A percentile compares a stretch with the other conserved stretches of the same genome.
These are phyloP conservation scores for Podosphaera xanthii DNA, from an alignment of 2,329 filamentous ascomycete species.

Conservation along the genomic window DNA sequence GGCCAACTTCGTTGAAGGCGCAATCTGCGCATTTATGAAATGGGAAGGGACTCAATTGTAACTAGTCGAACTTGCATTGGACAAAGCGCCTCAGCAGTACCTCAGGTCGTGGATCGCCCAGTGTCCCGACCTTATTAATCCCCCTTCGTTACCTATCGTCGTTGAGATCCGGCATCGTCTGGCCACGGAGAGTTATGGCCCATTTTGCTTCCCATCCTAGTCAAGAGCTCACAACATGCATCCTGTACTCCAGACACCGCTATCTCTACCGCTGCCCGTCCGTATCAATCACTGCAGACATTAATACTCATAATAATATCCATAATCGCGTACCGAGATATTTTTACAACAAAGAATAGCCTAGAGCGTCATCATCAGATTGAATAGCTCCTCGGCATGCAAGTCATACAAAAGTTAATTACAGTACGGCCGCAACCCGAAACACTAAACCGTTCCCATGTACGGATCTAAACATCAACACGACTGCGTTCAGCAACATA, in stretches of 20 bases:
- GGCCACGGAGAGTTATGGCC: neutral
- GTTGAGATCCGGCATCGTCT: neutral
- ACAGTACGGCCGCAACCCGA: neutral
- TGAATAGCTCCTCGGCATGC: neutral
- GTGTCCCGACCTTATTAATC: neutral
- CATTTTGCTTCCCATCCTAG: neutral
- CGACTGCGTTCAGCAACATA: neutral
- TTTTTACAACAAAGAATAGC: neutral
- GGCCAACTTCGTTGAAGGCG: neutral
- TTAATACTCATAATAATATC: neutral
- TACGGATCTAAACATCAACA: neutral
- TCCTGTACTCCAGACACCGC: neutral
- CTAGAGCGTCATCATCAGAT: neutral
- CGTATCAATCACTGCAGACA: neutral
- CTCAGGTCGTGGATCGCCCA: neutral
- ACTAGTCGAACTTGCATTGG: neutral
- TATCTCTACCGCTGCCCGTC: neutral
- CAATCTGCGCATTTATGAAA: neutral
- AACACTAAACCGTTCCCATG: neutral
- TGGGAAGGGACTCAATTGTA: neutral
- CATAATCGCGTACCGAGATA: neutral
- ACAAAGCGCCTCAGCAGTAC: neutral
- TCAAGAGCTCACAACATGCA: neutral
- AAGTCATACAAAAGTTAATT: neutral
- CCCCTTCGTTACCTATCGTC: neutral